phyloP scores from a whole-genome alignment of 805 yeast genomes.

The Lachancea sp. region DNA sequence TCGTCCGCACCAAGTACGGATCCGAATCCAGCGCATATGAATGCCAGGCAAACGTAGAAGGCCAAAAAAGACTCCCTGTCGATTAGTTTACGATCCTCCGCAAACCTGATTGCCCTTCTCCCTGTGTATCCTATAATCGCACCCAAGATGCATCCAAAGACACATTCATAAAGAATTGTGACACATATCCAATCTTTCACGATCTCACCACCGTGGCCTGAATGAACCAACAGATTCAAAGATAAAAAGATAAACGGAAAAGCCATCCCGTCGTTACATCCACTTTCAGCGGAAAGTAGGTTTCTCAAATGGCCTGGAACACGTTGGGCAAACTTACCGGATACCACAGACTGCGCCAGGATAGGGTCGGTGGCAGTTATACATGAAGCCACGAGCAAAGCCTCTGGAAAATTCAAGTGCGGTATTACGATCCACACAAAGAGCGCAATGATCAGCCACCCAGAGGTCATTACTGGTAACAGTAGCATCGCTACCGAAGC shows the following conservation, averaged over 20 bases:
- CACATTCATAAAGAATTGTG: constrained; percentile 75
- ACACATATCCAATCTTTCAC: constrained; percentile 74
- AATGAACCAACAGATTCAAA: constrained; percentile 58
- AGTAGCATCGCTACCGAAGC: constrained; percentile 64
- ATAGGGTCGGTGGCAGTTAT: constrained; percentile 95
- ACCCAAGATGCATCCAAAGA: constrained; percentile 74
- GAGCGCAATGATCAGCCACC: constrained; percentile 79
- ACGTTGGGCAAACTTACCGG: constrained; percentile 79
- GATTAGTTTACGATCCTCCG: constrained; percentile 60
- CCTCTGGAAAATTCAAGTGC: constrained; percentile 60
- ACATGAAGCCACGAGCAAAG: constrained; percentile 74
- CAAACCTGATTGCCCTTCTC: constrained; percentile 64
- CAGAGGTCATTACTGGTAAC: constrained; percentile 83
- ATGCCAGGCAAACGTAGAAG: constrained; percentile 72
- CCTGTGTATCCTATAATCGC: constrained; percentile 63
- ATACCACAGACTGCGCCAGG: constrained; percentile 90
- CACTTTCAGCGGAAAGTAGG: constrained; percentile 71
- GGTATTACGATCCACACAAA: constrained; percentile 77
- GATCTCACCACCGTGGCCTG: constrained; percentile 59
- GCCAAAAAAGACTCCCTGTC: constrained; percentile 88
- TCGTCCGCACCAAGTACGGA: constrained; percentile 86
- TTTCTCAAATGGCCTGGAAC: constrained; percentile 92
- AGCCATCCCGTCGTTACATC: constrained; percentile 96
- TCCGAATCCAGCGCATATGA: constrained; percentile 85
- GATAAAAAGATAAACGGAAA: constrained; percentile 80